Conservation (phyloP, 2,329 filamentous ascomycete genomes). For the Clonostachys sp. region DNA sequence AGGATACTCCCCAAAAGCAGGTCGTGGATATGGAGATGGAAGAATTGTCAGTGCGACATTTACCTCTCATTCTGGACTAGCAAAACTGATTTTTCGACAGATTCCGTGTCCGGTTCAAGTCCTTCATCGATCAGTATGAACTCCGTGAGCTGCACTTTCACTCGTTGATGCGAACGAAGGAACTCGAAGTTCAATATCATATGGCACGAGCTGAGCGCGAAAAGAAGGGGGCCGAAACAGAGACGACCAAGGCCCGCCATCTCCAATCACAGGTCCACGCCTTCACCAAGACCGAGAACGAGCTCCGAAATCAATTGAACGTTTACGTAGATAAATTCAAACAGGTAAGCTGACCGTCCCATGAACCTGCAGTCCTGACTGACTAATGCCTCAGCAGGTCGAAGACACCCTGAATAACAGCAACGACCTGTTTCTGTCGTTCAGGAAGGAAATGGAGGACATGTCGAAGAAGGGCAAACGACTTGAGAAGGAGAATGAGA, state of each 20-base stretch:
- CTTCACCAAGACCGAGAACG: conserved; percentile 92
- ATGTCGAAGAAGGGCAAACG: conserved; percentile 99
- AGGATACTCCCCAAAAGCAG: conserved; percentile 76
- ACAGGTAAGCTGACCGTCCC: conserved; percentile 59
- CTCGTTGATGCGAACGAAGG: conserved; percentile 86
- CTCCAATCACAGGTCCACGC: conserved; percentile 89
- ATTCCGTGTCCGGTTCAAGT: conserved; percentile 85
- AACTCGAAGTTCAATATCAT: conserved; percentile 91
- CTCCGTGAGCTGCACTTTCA: conserved; percentile 92
- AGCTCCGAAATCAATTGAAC: conserved; percentile 90
- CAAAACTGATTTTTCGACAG: conserved; percentile 34
- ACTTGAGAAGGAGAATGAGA: conserved; percentile 93
- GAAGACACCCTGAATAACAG: conserved; percentile 98
- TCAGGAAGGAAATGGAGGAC: conserved; percentile 98
- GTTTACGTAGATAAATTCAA: conserved; percentile 99
- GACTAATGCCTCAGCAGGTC: conserved; percentile 54
- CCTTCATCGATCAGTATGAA: conserved; percentile 94
- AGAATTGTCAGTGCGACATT: conserved; percentile 63
- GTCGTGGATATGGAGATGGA: conserved; percentile 84
- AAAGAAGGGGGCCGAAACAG: conserved; percentile 80
- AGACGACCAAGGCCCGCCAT: conserved; percentile 74
- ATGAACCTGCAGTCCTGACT: neutral
- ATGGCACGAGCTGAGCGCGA: conserved; percentile 86
- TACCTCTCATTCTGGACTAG: neutral
- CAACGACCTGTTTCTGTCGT: conserved; percentile 94